Evolutionary conservation across 768 basidiomycete species (phyloP), one percentile per base, ranked within the genome.

Genomic region (Kondoa subrosea): DNA sequence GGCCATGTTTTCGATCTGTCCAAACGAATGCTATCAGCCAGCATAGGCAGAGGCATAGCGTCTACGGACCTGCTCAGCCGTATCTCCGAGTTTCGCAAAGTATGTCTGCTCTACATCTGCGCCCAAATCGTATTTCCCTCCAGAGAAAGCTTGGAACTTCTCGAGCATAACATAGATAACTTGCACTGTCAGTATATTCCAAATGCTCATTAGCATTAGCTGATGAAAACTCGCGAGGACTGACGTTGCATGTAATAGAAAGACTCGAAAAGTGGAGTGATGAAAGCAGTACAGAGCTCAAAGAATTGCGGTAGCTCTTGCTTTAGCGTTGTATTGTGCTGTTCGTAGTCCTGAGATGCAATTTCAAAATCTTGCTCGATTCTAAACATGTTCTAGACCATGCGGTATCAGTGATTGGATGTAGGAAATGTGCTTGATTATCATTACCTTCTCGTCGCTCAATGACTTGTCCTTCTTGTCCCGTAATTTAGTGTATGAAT

Each of bases 391-490:
- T 73, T 72, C 71, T 72, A n/a, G n/a, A n/a, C n/a, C n/a, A n/a
- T n/a, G n/a, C n/a, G n/a, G n/a, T n/a, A n/a, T n/a, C n/a, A n/a
- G n/a, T n/a, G n/a, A n/a, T n/a, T n/a, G n/a, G n/a, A n/a, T n/a
- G n/a, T n/a, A n/a, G n/a, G n/a, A n/a, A n/a, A n/a, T n/a, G n/a
- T 8, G 56, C 15, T 25, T 29, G 77, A 80, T 17, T 67, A 87
- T 90, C 82, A 93, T 95, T 84, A 93, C 89, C 83, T 96, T 95
- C 81, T 97, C 93, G 74, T 97, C 93, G 72, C 80, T 89, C 71
- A 97, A 79, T 25, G 88, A 85, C 79, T 96, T 99, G 76, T 99
- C 93, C 79, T 96, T 93, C 83, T 99, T 99, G 77, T 99, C 93
- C 68, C 95, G 82, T 68, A 97, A 81, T 78, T 99, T 97, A 67